Percentiles rank a stretch among this genome's conserved stretches.
Evolutionary conservation across 225 moss, liverwort and hornwort genomes (phyloP).

Genomic region (Polytrichum commune): DNA sequence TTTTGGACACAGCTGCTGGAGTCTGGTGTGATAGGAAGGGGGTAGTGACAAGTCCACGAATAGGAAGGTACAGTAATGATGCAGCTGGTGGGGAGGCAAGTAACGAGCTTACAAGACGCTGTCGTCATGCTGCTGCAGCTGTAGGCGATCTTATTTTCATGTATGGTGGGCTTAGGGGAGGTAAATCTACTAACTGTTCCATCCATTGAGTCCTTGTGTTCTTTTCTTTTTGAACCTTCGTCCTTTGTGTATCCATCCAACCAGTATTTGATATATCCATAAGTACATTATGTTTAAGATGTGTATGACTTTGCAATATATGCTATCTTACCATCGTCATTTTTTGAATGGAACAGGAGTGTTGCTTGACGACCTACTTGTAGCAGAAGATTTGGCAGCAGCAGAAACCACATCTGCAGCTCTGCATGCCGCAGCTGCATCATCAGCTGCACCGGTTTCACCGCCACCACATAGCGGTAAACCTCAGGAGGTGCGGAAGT

Average conservation of each 20-base stretch:
- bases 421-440: constrained; percentile 39
- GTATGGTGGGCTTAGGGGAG: constrained; percentile 72
- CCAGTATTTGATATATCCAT: too few species aligned
- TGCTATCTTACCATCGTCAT: neutral
- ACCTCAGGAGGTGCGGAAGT: constrained; percentile 37
- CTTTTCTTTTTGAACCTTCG: neutral
- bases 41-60: constrained; percentile 57
- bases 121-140: constrained; percentile 66
- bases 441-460: constrained; percentile 22
- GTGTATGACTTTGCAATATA: neutral
- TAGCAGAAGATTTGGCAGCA: constrained; percentile 69
- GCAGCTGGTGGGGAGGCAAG: constrained; percentile 63
- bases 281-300: neutral
- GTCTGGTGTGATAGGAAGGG: constrained; percentile 68
- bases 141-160: constrained; percentile 62
- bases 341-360: constrained; percentile 42
- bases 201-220: too few species aligned
- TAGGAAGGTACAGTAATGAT: constrained; percentile 60
- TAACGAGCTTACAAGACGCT: constrained; percentile 63
- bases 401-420: constrained; percentile 57
- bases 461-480: constrained; percentile 15
- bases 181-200: constrained; percentile 12
- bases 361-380: constrained; percentile 72
- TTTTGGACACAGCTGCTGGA: constrained; percentile 66
- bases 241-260: neutral